Conservation (phyloP, 768 basidiomycete species). For the Lentinula sp. region DNA sequence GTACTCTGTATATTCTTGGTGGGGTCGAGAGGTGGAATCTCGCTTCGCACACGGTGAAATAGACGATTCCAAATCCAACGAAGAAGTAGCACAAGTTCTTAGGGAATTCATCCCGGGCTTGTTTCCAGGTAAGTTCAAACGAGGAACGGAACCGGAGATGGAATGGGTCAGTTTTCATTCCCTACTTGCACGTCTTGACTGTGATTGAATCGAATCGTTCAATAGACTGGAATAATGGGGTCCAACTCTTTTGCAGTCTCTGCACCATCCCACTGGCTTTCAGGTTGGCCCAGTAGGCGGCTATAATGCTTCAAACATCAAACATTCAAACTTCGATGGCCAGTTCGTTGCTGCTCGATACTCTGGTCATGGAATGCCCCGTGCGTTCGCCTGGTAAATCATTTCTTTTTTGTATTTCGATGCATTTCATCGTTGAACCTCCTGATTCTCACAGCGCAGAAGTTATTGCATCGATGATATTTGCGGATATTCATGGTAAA, state of each 20-base stretch:
- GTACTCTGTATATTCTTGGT: conserved; percentile 67
- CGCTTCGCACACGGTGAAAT: conserved; percentile 42
- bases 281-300: conserved; percentile 61
- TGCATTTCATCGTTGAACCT: background rate
- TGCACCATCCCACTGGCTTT: background rate
- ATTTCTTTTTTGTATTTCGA: background rate
- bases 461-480: conserved; percentile 53
- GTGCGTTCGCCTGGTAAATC: conserved; percentile 62
- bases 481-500: conserved; percentile 35
- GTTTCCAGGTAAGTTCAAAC: conserved; percentile 50
- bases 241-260: conserved; percentile 5
- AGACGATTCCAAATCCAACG: conserved; percentile 55
- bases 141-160: conserved; percentile 52
- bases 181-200: background rate
- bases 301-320: conserved; percentile 10
- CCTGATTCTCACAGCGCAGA: conserved; percentile 42
- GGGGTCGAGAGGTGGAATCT: conserved; percentile 51
- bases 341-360: conserved; percentile 74
- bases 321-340: conserved; percentile 32
- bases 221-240: conserved; percentile 86
- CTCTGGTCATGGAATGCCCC: conserved; percentile 77
- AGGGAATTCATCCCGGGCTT: conserved; percentile 53
- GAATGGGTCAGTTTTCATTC: conserved; percentile 61
- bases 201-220: background rate
- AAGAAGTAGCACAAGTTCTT: conserved; percentile 39